Evolutionary conservation across 2,329 filamentous ascomycete species (phyloP), one percentile per base, ranked within the genome.

Genomic region (Capronia epimyces): DNA sequence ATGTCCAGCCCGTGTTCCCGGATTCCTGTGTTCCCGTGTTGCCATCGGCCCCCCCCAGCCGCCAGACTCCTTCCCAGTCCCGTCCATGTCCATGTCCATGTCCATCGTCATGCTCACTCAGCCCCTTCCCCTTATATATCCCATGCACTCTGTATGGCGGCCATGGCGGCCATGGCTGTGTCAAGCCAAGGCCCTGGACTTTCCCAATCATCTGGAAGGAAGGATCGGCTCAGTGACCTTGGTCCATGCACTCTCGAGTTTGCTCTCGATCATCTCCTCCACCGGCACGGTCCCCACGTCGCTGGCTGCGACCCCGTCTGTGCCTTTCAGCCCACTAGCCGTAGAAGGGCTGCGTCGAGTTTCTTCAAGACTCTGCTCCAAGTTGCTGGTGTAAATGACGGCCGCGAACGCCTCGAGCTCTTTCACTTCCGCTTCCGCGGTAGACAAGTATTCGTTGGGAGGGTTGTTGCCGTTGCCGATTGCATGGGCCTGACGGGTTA

Each of bases 401-500:
- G 72, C 72, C 0, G 72, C 72, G 58, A 75, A 75, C 1, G 71
- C 70, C 49, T 74, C 72, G 13, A 75, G 59, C 55, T 75, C 71
- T n/a, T 69, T 68, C 0, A 74, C 72, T 16, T 70, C 68, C 45
- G 71, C 67, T 45, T 74, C 71, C 65, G 73, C 72, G 1, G 65
- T 64, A 1, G 62, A 58, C 16, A 75, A 61, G 54, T 75, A 75
- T 41, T 74, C 66, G 51, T 75, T 75, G 1, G 70, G 70, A 12
- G 70, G 64, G 31, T 67, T 67, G 31, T 52, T 59, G 60, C 87
- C 87, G 63, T 85, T 84, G 46, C 90, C 91, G 60, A 98, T 95
- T 47, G 76, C 79, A 67, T 95, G 90, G 3, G 91, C 91, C 72
- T 98, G 90, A 60, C 89, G 82, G 32, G 89, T 93, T 62, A 97